Evolutionary conservation across 176 grass and related monocot species (phyloP), one percentile per base, ranked within the genome.

Genomic region (Paspalum notatum): DNA sequence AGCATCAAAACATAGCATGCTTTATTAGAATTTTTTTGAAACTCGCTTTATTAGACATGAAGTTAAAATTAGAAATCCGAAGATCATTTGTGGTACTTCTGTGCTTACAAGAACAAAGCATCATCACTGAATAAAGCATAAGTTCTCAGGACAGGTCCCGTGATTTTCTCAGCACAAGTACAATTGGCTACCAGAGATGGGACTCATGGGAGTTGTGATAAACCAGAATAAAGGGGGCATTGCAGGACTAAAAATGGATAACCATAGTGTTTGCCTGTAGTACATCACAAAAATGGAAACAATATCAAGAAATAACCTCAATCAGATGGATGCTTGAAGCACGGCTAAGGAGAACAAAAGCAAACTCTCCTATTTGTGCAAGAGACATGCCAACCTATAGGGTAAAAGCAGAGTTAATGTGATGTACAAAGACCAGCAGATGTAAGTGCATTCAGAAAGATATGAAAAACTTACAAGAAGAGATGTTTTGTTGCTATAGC

Each of bases 281-380:
- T 27, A 49, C 14, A 68, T 22, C 53, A 79, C 32, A 41, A 22
- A 68, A 71, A 72, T 62, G 68, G 32, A 49, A 78, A 61, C 68
- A 73, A 38, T 57, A 73, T 72, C 11, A 38, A 82, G 74, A 82
- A 81, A 78, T 80, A 76, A 96, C 97, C 97, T 99, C 93, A 62
- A 99, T 94, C 24, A 99, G 84, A 93, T 99, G 93, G 43, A 99
- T 82, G 75, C 94, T 99, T 88, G 97, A 99, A 87, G 97, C 97
- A 86, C 97, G 97, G 67, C 97, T 99, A 52, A 96, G 85, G 84
- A 99, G 93, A 71, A 99, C 97, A 90, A 99, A 99, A 68, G 97
- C 90, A 86, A 99, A 99, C 86, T 99, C 97, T 56, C 97, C 97
- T 83, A 99, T 99, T 85, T 99, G 97, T 58, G 97, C 97, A 76